Conservation (phyloP, 2,329 filamentous ascomycete genomes). For the Penicillium sp. region DNA sequence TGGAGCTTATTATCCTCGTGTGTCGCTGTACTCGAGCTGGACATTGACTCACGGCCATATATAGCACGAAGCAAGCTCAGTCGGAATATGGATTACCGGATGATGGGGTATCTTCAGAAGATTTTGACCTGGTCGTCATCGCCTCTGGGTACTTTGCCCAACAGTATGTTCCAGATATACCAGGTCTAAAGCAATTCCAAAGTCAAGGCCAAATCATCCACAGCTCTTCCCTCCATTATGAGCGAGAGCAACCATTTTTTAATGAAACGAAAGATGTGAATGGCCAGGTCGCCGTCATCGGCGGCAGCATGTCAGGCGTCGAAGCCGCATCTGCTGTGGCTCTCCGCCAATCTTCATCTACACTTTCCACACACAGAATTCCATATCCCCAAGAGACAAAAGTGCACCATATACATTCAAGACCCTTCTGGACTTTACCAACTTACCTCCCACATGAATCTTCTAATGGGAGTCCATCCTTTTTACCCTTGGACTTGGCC, state of each 20-base stretch:
- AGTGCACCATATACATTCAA: conserved; percentile 67
- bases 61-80: not conserved
- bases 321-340: conserved; percentile 74
- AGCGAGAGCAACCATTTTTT: conserved; percentile 37
- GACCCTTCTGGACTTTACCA: conserved; percentile 72
- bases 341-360: conserved; percentile 65
- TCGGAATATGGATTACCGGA: not conserved
- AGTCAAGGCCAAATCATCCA: conserved; percentile 61
- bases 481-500: conserved; percentile 70
- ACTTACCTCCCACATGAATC: conserved; percentile 43
- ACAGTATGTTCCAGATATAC: conserved; percentile 54
- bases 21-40: not conserved
- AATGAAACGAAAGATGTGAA: conserved; percentile 20
- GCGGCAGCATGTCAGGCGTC: conserved; percentile 79
- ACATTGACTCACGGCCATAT: not conserved
- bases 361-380: conserved; percentile 43
- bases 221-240: conserved; percentile 64
- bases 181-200: conserved; percentile 29
- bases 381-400: conserved; percentile 42
- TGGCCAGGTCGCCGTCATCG: conserved; percentile 70
- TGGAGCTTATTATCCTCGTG: not conserved
- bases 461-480: conserved; percentile 44
- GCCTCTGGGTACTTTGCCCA: conserved; percentile 75
- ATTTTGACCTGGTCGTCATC: conserved; percentile 70
- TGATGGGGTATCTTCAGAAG: conserved; percentile 21